Evolutionary conservation across 306 rosid species (phyloP).

Genomic region (Glycine tomentella): DNA sequence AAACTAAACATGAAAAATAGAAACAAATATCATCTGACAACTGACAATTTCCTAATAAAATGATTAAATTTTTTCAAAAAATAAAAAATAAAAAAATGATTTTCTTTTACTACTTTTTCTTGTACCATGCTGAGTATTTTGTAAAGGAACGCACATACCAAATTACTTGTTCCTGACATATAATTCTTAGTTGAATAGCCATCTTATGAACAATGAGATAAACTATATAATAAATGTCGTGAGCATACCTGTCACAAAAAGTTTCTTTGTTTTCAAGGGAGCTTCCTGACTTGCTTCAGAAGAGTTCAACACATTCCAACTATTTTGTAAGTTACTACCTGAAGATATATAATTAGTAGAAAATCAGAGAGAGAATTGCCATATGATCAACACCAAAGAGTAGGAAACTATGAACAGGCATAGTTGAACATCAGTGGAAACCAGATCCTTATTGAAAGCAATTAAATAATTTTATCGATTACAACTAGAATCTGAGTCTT

Average conservation of each 20-base stretch:
- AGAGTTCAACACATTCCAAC: constrained; percentile 42
- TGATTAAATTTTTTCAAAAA: not conserved
- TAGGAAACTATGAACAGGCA: constrained; percentile 22
- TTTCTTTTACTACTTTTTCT: not conserved
- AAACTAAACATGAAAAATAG: constrained; percentile 25
- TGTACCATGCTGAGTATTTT: constrained; percentile 14
- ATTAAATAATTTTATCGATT: constrained; percentile 11
- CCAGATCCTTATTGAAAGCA: not conserved
- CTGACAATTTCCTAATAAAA: constrained; percentile 8
- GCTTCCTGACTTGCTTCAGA: constrained; percentile 48
- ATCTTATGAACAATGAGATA: constrained; percentile 9
- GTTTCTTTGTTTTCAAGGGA: constrained; percentile 53
- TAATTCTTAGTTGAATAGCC: not conserved
- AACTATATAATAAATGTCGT: constrained; percentile 24
- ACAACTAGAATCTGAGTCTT: not conserved
- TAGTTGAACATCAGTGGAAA: not conserved
- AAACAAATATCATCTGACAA: constrained; percentile 19
- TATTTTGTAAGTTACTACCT: constrained; percentile 50
- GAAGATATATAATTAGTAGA: constrained; percentile 29
- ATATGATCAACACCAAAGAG: not conserved
- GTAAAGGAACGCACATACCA: not conserved
- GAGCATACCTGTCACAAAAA: constrained; percentile 60
- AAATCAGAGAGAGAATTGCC: constrained; percentile 35
- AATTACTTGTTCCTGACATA: constrained; percentile 24
- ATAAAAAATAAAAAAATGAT: not conserved